A percentile compares a stretch with the other conserved stretches of the same genome.
Conservation (phyloP, 345 rosid genomes). For the Boechera retrofracta region DNA sequence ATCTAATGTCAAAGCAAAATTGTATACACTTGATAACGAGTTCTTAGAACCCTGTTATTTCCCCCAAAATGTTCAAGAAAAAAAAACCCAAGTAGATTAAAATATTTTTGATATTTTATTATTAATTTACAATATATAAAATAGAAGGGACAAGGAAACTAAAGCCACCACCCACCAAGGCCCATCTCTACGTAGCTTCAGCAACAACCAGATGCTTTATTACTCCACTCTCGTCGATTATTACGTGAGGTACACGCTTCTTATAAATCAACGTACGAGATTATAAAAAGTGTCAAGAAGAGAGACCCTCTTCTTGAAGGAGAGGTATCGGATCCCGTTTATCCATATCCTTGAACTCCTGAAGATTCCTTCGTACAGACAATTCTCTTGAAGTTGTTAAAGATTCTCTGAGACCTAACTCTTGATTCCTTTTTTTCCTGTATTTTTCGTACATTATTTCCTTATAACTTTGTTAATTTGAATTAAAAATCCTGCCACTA, state of each 20-base stretch:
- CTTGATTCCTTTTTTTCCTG: constrained; percentile 22
- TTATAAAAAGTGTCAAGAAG: not conserved
- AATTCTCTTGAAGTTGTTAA: constrained; percentile 30
- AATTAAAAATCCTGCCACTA: not conserved
- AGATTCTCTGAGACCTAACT: constrained; percentile 35
- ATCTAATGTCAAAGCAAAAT: not conserved
- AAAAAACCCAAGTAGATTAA: not conserved
- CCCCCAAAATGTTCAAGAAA: not conserved
- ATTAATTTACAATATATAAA: not conserved
- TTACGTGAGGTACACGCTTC: constrained; percentile 8
- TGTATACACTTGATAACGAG: not conserved
- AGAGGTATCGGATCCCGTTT: constrained; percentile 7
- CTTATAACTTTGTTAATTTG: not conserved
- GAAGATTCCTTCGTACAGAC: constrained; percentile 38
- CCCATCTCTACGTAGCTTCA: constrained; percentile 26
- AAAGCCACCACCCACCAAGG: not conserved
- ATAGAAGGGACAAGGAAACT: not conserved
- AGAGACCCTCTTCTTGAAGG: not conserved
- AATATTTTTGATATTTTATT: not conserved
- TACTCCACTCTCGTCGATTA: not conserved
- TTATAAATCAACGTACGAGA: constrained; percentile 3
- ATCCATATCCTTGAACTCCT: constrained; percentile 27
- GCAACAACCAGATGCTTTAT: constrained; percentile 31
- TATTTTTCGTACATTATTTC: not conserved
- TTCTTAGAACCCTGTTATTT: not conserved